A percentile compares a stretch with the other conserved stretches of the same genome.
Evolutionary conservation across 495 filamentous ascomycete genomes (phyloP).

Genomic region (Lophiostoma macrostomum): DNA sequence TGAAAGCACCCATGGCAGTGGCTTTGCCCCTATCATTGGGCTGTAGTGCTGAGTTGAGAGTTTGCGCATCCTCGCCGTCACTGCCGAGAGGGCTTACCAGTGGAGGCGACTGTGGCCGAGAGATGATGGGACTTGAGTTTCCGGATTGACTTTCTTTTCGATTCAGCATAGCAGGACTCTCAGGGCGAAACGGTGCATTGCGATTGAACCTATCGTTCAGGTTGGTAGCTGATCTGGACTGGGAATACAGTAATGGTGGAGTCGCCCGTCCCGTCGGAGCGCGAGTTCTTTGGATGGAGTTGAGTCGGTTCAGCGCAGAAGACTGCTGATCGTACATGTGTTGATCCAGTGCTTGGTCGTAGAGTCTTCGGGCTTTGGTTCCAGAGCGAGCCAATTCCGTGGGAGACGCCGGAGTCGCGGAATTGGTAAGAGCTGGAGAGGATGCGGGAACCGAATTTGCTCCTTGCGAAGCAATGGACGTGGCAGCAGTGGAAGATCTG

Average conservation of each 20-base stretch:
- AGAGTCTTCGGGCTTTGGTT: slow-evolving; percentile 72
- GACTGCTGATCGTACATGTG: slow-evolving; percentile 77
- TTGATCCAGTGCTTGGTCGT: slow-evolving; percentile 79
- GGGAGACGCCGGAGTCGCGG: slow-evolving; percentile 34
- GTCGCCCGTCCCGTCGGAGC: slow-evolving; percentile 50
- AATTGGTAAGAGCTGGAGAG: slow-evolving; percentile 18
- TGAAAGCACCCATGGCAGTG: slow-evolving; percentile 79
- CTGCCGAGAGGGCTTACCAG: slow-evolving; percentile 67
- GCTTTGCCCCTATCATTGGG: slow-evolving; percentile 81
- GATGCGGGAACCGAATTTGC: slow-evolving; percentile 45
- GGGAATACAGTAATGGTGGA: slow-evolving; percentile 37
- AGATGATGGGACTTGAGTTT: slow-evolving; percentile 45
- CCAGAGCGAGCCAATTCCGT: slow-evolving; percentile 44
- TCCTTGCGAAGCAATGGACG: slow-evolving; percentile 78
- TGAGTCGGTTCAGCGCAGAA: slow-evolving; percentile 71
- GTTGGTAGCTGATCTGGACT: slow-evolving; percentile 56
- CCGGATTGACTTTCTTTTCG: slow-evolving; percentile 31
- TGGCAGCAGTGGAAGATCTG: slow-evolving; percentile 84
- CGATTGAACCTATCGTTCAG: slow-evolving; percentile 57
- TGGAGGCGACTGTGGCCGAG: slow-evolving; percentile 56
- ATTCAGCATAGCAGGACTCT: slow-evolving; percentile 41
- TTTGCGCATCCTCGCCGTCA: slow-evolving; percentile 59
- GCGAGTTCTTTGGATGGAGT: slow-evolving; percentile 63
- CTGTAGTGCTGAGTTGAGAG: slow-evolving; percentile 58
- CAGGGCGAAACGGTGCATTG: slow-evolving; percentile 44